Base-by-base conservation (phyloP, 345 rosid species). In the Eucalyptus erythrocorys region DNA sequence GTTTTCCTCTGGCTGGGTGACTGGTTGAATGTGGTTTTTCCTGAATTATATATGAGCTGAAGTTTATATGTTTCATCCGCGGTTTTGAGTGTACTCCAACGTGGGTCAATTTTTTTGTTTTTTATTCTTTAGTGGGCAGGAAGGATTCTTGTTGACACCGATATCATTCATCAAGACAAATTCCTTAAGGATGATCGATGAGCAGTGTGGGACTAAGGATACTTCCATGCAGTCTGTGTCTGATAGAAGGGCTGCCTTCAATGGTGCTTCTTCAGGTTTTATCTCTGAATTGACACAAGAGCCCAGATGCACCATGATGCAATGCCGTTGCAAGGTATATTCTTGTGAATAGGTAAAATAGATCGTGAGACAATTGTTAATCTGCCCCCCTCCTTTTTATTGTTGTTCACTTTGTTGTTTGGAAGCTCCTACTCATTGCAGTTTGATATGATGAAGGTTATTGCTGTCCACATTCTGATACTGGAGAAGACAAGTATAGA, bases 261-360 rank as follows among this genome's bases (percentile, higher is more conserved):
- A 51, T 47, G 90, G 90, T 53, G 85, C 88, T 91, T 88, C 95
- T 90, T 90, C 91, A 82, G 93, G 92, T 90, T 90, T 90, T 89
- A 92, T 90, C 88, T 92, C 92, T 90, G 93, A 92, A 85, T 90
- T 93, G 88, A 85, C 86, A 85, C 92, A 88, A 80, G 51, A 88
- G 88, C 87, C 86, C 4, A 91, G 91, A 88, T 68, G 88, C 88
- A 94, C 88, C 55, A 92, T 90, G 81, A 85, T 92, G 90, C 93
- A 86, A 89, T 71, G 94, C 50, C 91, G 90, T 89, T 93, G 97
- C 93, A 95, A 95, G 94, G 99, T 95, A 92, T 88, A 92, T 91
- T 89, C 55, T 87, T 47, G 32, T 53, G 51, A 47, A 87, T 57
- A 32, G 57, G 57, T 76, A 51, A 26, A 76, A 76, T 40, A 76